A percentile compares a stretch with the other conserved stretches of the same genome.
These are phyloP conservation scores for Phlyctochytrium bullatum DNA, from an alignment of 192 early-diverging fungal genomes.

Conservation along the genomic window DNA sequence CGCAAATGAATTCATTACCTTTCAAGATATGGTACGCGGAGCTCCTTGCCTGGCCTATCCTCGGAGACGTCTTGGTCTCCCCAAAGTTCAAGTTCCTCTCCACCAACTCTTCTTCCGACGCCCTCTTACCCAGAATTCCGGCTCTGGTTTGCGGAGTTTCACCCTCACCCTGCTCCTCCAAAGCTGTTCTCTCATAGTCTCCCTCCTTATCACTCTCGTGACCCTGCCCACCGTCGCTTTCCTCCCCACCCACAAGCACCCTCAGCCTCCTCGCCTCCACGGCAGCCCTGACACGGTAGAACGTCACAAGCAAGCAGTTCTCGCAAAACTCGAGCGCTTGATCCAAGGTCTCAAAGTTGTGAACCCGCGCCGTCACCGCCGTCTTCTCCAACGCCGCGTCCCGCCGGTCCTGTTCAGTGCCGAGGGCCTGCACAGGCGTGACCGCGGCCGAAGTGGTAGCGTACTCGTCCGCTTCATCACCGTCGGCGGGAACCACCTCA, in stretches of 20 bases:
- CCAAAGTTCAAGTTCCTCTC: not conserved
- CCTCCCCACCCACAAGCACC: constrained; percentile 17
- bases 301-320: constrained; percentile 78
- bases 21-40: constrained; percentile 31
- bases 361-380: constrained; percentile 47
- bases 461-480: constrained; percentile 25
- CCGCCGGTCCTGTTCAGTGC: not conserved
- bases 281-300: constrained; percentile 45
- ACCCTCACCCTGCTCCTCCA: not conserved
- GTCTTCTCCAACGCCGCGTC: not conserved
- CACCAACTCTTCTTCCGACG: not conserved
- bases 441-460: not conserved
- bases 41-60: constrained; percentile 17
- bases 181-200: constrained; percentile 9
- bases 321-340: constrained; percentile 94
- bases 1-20: constrained; percentile 17
- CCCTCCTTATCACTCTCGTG: not conserved
- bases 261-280: constrained; percentile 23
- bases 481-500: not conserved
- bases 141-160: too few relatives aligned
- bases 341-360: constrained; percentile 77
- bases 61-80: constrained; percentile 24
- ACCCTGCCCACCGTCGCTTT: not conserved
- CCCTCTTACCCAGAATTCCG: too few relatives aligned
- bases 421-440: not conserved